Conservation (phyloP, 192 early-diverging fungal genomes). For the Linnemannia hyalina region DNA sequence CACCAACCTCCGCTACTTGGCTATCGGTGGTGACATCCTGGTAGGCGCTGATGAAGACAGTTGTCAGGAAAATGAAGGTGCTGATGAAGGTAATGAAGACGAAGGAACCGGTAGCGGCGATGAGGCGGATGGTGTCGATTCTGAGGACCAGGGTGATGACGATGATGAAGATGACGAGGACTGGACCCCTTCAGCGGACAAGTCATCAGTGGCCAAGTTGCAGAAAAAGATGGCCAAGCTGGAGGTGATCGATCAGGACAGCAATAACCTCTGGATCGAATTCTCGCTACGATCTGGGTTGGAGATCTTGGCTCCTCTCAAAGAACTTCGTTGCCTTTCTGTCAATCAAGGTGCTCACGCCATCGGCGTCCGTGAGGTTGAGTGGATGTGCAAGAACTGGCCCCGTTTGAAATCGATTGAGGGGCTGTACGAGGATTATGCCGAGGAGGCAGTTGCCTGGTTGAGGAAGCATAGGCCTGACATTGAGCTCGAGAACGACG, state of each 20-base stretch:
- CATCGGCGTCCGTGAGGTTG: constrained; percentile 16
- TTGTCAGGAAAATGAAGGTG: background rate
- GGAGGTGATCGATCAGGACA: constrained; percentile 4
- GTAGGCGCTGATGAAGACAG: background rate
- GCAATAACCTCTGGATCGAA: constrained; percentile 27
- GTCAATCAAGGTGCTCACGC: constrained; percentile 3
- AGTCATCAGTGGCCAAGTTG: background rate
- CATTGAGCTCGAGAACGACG: constrained; percentile 6
- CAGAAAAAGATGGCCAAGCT: background rate
- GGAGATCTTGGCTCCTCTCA: constrained; percentile 1
- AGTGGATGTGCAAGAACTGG: constrained; percentile 39
- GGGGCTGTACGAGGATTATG: constrained; percentile 30
- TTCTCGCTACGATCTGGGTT: constrained; percentile 32
- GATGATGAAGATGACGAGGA: background rate
- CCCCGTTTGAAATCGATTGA: constrained; percentile 17
- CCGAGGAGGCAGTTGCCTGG: constrained; percentile 17
- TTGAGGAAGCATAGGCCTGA: constrained; percentile 16
- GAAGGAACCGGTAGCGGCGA: background rate
- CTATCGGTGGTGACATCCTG: background rate
- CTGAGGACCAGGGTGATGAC: background rate
- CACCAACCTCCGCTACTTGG: constrained; percentile 25
- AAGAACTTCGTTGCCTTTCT: constrained; percentile 16
- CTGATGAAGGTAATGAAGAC: background rate
- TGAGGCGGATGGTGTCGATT: background rate
- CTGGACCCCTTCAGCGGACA: background rate